phyloP scores from a whole-genome alignment of 2,329 filamentous ascomycete genomes.

The Lasiodiplodia hormozganensis region DNA sequence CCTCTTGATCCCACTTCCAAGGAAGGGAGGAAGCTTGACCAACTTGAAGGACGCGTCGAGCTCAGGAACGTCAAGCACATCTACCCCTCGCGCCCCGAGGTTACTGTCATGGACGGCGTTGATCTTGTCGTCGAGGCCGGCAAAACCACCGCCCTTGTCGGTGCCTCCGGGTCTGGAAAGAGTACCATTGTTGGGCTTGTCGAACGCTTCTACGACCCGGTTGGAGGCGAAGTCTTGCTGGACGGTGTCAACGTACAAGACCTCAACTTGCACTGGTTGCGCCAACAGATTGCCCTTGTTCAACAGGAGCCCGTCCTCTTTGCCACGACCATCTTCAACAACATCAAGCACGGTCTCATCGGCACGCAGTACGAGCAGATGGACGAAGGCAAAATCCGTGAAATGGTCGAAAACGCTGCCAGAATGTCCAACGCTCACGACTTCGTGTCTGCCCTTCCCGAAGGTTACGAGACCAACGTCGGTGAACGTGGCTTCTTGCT shows the following conservation, averaged over 20 bases:
- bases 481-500: slow-evolving; percentile 88
- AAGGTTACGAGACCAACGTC: slow-evolving; percentile 89
- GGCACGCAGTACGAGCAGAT: slow-evolving; percentile 76
- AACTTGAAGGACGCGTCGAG: slow-evolving; percentile 76
- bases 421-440: slow-evolving; percentile 90
- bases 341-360: slow-evolving; percentile 86
- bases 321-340: slow-evolving; percentile 81
- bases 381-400: slow-evolving; percentile 67
- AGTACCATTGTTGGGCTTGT: slow-evolving; percentile 89
- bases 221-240: slow-evolving; percentile 76
- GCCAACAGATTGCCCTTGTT: slow-evolving; percentile 86
- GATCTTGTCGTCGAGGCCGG: slow-evolving; percentile 79
- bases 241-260: slow-evolving; percentile 80
- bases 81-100: slow-evolving; percentile 88
- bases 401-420: slow-evolving; percentile 77
- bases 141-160: slow-evolving; percentile 88
- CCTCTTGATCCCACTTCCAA: slow-evolving; percentile 77
- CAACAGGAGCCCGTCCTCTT: slow-evolving; percentile 90
- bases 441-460: slow-evolving; percentile 78
- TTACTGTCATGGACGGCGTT: slow-evolving; percentile 84
- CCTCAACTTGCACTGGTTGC: slow-evolving; percentile 84
- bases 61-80: slow-evolving; percentile 84
- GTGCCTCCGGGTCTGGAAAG: slow-evolving; percentile 89
- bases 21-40: slow-evolving; percentile 71
- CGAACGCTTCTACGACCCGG: slow-evolving; percentile 89